Evolutionary conservation across 352 stramenopile genomes (phyloP).

Genomic region (Pythium coloratum): DNA sequence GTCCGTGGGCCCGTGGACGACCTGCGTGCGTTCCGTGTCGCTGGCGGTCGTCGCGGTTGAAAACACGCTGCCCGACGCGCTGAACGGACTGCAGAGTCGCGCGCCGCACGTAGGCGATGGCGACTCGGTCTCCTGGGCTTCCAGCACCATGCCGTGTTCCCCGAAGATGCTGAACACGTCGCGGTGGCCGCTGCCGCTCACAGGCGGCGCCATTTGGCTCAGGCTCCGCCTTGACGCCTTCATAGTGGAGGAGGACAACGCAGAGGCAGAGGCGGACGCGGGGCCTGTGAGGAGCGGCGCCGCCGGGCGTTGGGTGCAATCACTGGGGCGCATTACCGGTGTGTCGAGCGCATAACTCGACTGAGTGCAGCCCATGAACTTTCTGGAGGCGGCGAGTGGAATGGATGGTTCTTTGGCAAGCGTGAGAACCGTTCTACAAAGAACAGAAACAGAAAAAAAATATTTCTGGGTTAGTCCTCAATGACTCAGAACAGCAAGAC

Average conservation of each 20-base stretch:
- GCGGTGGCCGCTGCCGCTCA: slow-evolving; percentile 44
- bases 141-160: slow-evolving; percentile 72
- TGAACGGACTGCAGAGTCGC: slow-evolving; percentile 35
- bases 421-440: slow-evolving; percentile 20
- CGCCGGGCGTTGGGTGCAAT: slow-evolving; percentile 6
- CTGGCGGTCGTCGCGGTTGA: slow-evolving; percentile 72
- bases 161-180: slow-evolving; percentile 88
- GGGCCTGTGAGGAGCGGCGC: slow-evolving; percentile 12
- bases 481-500: slow-evolving; percentile 7
- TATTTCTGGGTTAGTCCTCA: slow-evolving; percentile 2
- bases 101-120: slow-evolving; percentile 19
- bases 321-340: slow-evolving; percentile 13
- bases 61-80: slow-evolving; percentile 65
- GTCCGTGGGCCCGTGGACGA: slow-evolving; percentile 43
- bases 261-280: neutral
- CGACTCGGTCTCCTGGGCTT: slow-evolving; percentile 28
- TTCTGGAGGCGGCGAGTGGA: slow-evolving; percentile 7
- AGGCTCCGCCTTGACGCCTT: slow-evolving; percentile 40
- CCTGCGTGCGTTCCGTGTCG: slow-evolving; percentile 70
- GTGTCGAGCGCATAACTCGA: slow-evolving; percentile 27
- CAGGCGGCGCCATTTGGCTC: slow-evolving; percentile 41
- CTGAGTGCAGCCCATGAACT: slow-evolving; percentile 35
- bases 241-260: neutral
- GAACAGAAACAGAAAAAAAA: slow-evolving; percentile 13
- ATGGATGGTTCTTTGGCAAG: slow-evolving; percentile 2